A percentile compares a stretch with the other conserved stretches of the same genome.
phyloP scores from a whole-genome alignment of 2,329 filamentous ascomycete genomes.

The Nigrograna mackinnonii region DNA sequence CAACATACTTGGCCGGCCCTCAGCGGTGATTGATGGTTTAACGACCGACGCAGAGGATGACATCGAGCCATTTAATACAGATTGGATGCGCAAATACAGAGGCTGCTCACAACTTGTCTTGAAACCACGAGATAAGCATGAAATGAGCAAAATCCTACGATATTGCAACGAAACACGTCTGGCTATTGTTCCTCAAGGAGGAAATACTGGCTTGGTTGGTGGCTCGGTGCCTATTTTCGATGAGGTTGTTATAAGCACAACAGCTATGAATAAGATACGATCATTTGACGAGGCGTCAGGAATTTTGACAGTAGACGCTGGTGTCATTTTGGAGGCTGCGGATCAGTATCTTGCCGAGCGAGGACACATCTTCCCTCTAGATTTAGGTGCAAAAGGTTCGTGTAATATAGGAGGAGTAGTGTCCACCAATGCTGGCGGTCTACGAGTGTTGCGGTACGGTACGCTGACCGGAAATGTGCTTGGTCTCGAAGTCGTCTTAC shows the following conservation, averaged over 20 bases:
- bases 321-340: slow-evolving; percentile 85
- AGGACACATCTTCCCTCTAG: slow-evolving; percentile 89
- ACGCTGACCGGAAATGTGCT: neutral
- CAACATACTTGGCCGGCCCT: slow-evolving; percentile 73
- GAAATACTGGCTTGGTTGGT: slow-evolving; percentile 94
- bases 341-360: slow-evolving; percentile 84
- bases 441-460: slow-evolving; percentile 62
- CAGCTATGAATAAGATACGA: slow-evolving; percentile 86
- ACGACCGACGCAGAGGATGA: slow-evolving; percentile 75
- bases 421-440: slow-evolving; percentile 90
- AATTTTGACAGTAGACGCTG: slow-evolving; percentile 86
- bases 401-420: slow-evolving; percentile 97
- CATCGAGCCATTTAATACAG: slow-evolving; percentile 88
- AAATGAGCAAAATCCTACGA: slow-evolving; percentile 86
- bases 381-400: slow-evolving; percentile 96
- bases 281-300: slow-evolving; percentile 94
- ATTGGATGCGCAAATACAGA: slow-evolving; percentile 99
- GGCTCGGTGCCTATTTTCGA: slow-evolving; percentile 97
- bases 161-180: slow-evolving; percentile 95
- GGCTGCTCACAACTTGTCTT: slow-evolving; percentile 87
- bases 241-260: slow-evolving; percentile 91
- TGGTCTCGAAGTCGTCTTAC: slow-evolving; percentile 76
- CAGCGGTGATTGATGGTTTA: slow-evolving; percentile 83
- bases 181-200: slow-evolving; percentile 94
- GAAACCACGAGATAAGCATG: slow-evolving; percentile 80